Conservation (phyloP, 345 rosid species). For the Gossypium mustelinum region DNA sequence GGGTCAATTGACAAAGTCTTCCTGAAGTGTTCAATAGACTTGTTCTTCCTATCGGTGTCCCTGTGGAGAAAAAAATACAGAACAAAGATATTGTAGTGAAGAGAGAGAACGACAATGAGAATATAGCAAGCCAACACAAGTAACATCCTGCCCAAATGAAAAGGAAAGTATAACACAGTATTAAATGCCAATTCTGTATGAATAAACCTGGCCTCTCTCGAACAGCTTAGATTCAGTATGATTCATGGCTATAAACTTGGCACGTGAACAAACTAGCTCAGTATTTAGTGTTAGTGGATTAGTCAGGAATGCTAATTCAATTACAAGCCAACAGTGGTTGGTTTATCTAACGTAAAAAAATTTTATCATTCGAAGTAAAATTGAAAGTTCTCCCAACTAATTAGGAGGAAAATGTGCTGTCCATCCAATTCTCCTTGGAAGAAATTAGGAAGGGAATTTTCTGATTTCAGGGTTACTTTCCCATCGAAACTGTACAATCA, state of each 20-base stretch:
- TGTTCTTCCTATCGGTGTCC: conserved; percentile 62
- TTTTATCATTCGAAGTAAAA: background rate
- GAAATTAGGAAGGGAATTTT: background rate
- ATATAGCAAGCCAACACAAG: background rate
- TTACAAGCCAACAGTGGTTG: background rate
- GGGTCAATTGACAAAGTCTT: conserved; percentile 79
- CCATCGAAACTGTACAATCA: background rate
- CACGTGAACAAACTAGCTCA: background rate
- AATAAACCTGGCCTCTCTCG: background rate
- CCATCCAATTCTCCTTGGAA: background rate
- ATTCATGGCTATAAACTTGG: background rate
- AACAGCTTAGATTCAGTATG: background rate
- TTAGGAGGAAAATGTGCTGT: background rate
- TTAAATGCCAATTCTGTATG: background rate
- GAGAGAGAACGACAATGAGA: background rate
- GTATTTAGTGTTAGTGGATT: background rate
- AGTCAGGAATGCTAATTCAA: background rate
- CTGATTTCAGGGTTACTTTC: conserved; percentile 1
- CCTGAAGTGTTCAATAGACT: conserved; percentile 69
- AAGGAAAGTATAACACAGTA: background rate
- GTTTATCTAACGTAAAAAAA: background rate
- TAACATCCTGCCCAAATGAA: background rate
- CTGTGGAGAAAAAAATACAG: conserved; percentile 24
- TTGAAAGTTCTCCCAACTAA: background rate
- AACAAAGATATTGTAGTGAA: background rate